Evolutionary conservation across 805 yeast species (phyloP).

Genomic region (Metschnikowia aberdeeniae): DNA sequence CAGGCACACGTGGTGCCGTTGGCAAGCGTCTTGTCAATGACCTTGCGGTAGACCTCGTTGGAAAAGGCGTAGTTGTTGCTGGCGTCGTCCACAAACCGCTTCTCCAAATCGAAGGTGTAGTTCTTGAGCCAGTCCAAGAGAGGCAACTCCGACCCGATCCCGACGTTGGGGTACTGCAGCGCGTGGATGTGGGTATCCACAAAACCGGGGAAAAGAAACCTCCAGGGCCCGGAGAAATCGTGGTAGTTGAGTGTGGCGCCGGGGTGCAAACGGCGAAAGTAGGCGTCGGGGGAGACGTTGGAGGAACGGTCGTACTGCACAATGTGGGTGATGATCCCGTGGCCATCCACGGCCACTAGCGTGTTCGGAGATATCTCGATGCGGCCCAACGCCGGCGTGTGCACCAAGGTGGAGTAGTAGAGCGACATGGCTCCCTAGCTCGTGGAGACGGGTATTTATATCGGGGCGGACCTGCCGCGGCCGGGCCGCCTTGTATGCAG

Average conservation of each 20-base stretch:
- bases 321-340: slow-evolving; percentile 51
- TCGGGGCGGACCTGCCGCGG: slow-evolving; percentile 2
- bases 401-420: slow-evolving; percentile 68
- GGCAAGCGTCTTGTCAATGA: slow-evolving; percentile 62
- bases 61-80: slow-evolving; percentile 50
- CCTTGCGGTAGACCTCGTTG: slow-evolving; percentile 55
- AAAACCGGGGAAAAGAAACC: slow-evolving; percentile 60
- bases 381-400: slow-evolving; percentile 58
- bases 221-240: slow-evolving; percentile 34
- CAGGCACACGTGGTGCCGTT: slow-evolving; percentile 92
- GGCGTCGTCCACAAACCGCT: slow-evolving; percentile 41
- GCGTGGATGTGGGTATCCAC: slow-evolving; percentile 46
- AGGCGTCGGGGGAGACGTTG: slow-evolving; percentile 15
- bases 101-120: slow-evolving; percentile 88
- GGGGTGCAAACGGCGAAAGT: slow-evolving; percentile 13
- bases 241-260: slow-evolving; percentile 11
- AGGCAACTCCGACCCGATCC: slow-evolving; percentile 78
- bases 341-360: slow-evolving; percentile 56
- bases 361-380: slow-evolving; percentile 54
- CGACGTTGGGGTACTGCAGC: slow-evolving; percentile 42
- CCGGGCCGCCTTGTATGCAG: neutral
- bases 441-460: neutral
- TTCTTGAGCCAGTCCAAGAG: slow-evolving; percentile 83
- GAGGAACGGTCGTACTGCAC: slow-evolving; percentile 13
- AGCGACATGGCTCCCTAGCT: no score